Percentiles rank a stretch among this genome's conserved stretches.
These are phyloP conservation scores for Herpotrichia juniperi DNA, from an alignment of 2,329 filamentous ascomycete genomes.

Conservation along the genomic window DNA sequence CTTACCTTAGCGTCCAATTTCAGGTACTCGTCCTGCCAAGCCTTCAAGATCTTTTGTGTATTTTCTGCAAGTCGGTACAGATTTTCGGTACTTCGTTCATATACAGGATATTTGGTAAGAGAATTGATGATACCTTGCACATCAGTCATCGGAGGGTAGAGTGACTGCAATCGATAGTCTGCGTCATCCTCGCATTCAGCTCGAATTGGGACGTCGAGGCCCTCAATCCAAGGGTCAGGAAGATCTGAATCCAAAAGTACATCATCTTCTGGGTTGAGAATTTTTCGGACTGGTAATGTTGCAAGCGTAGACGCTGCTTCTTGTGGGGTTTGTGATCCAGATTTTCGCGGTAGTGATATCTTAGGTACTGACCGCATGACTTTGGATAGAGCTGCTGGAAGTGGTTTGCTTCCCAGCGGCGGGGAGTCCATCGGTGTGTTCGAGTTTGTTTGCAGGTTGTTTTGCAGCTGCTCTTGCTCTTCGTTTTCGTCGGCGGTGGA, in stretches of 20 bases:
- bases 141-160: constrained; percentile 51
- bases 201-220: constrained; percentile 30
- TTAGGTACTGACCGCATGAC: constrained; percentile 21
- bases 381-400: background rate
- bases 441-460: constrained; percentile 6
- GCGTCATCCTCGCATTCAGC: constrained; percentile 48
- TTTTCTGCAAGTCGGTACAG: constrained; percentile 63
- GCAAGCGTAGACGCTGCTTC: constrained; percentile 32
- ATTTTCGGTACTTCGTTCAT: constrained; percentile 55
- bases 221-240: constrained; percentile 43
- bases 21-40: constrained; percentile 66
- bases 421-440: constrained; percentile 23
- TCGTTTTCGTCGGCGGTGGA: constrained; percentile 7
- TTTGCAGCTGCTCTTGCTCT: constrained; percentile 9
- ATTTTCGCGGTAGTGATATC: constrained; percentile 25
- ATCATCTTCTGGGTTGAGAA: constrained; percentile 41
- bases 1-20: constrained; percentile 55
- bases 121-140: constrained; percentile 49
- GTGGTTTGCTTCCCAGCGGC: constrained; percentile 12
- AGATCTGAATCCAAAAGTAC: constrained; percentile 43
- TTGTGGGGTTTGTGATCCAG: constrained; percentile 33
- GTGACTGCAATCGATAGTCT: constrained; percentile 47
- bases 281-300: constrained; percentile 23
- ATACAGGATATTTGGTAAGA: constrained; percentile 50
- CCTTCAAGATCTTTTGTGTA: constrained; percentile 57